Conservation (phyloP, 305 asterid genomes). For the Fraxinus xanthoxyloides region DNA sequence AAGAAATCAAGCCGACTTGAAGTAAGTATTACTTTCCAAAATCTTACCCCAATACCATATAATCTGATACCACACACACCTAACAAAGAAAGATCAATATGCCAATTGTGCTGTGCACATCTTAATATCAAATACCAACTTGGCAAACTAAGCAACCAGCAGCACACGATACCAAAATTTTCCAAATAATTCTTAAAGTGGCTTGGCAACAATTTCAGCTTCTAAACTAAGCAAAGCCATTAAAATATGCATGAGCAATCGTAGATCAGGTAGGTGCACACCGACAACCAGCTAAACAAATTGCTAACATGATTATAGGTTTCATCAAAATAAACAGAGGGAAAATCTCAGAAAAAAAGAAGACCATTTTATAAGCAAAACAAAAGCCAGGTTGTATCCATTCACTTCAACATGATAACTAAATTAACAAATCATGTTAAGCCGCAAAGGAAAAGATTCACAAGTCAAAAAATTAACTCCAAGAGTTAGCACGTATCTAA, state of each 20-base stretch:
- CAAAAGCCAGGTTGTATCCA: constrained; percentile 4
- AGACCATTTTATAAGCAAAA: neutral
- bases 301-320: neutral
- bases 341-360: neutral
- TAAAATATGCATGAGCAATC: neutral
- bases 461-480: neutral
- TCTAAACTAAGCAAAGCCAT: constrained; percentile 2
- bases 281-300: neutral
- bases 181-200: constrained; percentile 8
- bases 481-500: neutral
- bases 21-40: neutral
- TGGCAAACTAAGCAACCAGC: constrained; percentile 4
- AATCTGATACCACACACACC: neutral
- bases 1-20: neutral
- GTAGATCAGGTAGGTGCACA: neutral
- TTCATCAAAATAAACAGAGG: neutral
- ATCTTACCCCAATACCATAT: neutral
- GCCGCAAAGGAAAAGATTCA: neutral
- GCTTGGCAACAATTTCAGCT: neutral
- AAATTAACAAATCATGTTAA: neutral
- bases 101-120: neutral
- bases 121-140: neutral
- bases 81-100: constrained; percentile 8
- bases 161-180: neutral
- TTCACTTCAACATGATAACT: constrained; percentile 5